Conservation (phyloP, 2,329 filamentous ascomycete species). For the Botryotinia calthae region DNA sequence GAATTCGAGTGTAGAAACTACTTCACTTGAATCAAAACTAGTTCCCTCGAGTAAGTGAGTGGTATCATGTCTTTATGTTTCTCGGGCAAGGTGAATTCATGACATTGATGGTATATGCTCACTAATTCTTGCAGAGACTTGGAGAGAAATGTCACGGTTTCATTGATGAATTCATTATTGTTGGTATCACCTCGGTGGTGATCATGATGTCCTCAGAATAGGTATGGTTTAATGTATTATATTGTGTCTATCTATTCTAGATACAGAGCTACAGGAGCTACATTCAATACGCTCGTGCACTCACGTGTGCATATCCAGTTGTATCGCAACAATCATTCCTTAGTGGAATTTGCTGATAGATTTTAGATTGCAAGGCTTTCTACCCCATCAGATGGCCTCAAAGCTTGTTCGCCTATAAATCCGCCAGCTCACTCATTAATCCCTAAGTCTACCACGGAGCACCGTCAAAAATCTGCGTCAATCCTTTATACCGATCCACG, state of each 20-base stretch:
- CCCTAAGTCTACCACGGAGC: not conserved
- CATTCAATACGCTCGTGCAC: too few relatives aligned
- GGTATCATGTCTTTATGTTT: not conserved
- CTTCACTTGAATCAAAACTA: not conserved
- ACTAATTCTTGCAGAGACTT: not conserved
- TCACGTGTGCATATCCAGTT: too few relatives aligned
- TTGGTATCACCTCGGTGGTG: too few relatives aligned
- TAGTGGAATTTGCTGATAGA: not conserved
- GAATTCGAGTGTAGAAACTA: fast-evolving
- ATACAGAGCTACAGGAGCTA: too few relatives aligned
- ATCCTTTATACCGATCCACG: constrained; percentile 5
- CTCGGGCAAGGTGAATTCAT: not conserved
- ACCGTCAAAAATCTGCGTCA: constrained; percentile 2
- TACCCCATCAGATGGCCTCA: not conserved
- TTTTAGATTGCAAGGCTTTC: not conserved
- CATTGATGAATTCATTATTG: not conserved
- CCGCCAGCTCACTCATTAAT: not conserved
- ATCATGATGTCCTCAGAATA: too few relatives aligned
- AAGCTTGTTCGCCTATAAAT: not conserved
- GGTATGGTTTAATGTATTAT: too few relatives aligned
- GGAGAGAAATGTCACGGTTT: not conserved
- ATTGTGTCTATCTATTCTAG: too few relatives aligned
- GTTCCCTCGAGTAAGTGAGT: not conserved
- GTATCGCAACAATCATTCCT: not conserved
- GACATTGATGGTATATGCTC: not conserved